These are phyloP conservation scores for Paracamarosporium sp. DNA, from an alignment of 2,329 filamentous ascomycete species.

Conservation along the genomic window DNA sequence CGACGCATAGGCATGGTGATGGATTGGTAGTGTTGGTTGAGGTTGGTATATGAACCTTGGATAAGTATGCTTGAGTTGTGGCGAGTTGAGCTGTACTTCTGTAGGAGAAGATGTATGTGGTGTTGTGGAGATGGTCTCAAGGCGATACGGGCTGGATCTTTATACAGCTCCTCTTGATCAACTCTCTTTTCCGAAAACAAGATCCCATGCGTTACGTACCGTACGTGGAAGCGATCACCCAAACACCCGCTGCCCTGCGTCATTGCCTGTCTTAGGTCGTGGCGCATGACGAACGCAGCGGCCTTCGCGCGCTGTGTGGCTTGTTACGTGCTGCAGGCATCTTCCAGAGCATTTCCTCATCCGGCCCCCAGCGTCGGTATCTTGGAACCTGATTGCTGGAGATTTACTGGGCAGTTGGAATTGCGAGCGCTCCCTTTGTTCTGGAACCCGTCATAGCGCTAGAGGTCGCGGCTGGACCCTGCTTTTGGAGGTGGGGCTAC, in stretches of 20 bases:
- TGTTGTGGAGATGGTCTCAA: background rate
- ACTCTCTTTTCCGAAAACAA: constrained; percentile 8
- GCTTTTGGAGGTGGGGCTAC: background rate
- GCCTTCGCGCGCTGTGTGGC: background rate
- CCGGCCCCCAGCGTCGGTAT: background rate
- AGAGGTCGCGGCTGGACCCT: constrained; percentile 10
- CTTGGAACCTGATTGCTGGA: background rate
- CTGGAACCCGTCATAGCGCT: constrained; percentile 7
- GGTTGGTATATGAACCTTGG: background rate
- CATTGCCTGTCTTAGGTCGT: constrained; percentile 3
- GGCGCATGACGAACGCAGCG: constrained; percentile 9
- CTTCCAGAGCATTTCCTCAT: constrained; percentile 4
- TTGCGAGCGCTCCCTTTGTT: background rate
- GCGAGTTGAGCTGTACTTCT: constrained; percentile 7
- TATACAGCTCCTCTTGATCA: constrained; percentile 4
- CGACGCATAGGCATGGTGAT: constrained; percentile 40
- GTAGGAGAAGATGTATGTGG: constrained; percentile 8
- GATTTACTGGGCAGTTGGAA: background rate
- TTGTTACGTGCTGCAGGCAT: background rate
- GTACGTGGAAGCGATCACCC: constrained; percentile 3
- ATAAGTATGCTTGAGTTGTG: constrained; percentile 7
- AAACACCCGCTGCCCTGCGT: constrained; percentile 3
- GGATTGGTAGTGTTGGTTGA: constrained; percentile 10
- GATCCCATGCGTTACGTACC: background rate
- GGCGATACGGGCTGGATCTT: constrained; percentile 4